Conservation (phyloP, 164 flowering plant species). For the Vitis rupestris region DNA sequence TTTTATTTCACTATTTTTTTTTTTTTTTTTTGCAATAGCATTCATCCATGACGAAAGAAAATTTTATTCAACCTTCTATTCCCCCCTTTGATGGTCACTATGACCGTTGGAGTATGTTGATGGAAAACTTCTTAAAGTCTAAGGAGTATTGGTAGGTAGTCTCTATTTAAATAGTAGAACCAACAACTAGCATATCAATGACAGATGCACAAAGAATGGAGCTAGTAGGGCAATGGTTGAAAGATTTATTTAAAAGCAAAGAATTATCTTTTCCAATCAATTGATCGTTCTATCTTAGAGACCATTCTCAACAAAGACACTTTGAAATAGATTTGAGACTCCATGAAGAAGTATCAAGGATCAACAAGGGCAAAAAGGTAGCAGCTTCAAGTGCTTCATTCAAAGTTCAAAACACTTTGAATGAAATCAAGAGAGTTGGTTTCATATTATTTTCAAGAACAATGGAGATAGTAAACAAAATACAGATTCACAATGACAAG, state of each 20-base stretch:
- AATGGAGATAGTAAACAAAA: conserved; percentile 13
- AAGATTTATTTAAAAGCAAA: conserved; percentile 12
- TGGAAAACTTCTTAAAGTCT: conserved; percentile 5
- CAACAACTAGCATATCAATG: no score
- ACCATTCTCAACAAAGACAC: conserved; percentile 23
- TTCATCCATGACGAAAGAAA: no score
- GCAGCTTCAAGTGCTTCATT: conserved; percentile 15
- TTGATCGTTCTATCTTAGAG: conserved; percentile 16
- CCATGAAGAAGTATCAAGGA: conserved; percentile 20
- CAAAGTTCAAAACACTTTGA: conserved; percentile 6
- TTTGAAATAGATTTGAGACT: conserved; percentile 22
- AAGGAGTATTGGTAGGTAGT: conserved; percentile 1
- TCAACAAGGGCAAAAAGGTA: conserved; percentile 13
- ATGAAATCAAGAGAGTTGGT: conserved; percentile 21
- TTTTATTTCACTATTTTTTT: no score
- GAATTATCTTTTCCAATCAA: conserved; percentile 13
- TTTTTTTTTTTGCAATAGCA: no score
- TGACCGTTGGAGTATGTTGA: conserved; percentile 9
- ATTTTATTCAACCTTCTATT: background rate
- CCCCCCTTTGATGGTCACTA: conserved; percentile 5
- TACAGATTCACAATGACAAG: conserved; percentile 15
- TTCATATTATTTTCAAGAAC: conserved; percentile 11
- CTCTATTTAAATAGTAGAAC: no score
- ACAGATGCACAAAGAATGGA: background rate
- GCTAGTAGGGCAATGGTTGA: background rate